Base-by-base conservation (phyloP, 495 filamentous ascomycete species). In the Penicillium alfredii region DNA sequence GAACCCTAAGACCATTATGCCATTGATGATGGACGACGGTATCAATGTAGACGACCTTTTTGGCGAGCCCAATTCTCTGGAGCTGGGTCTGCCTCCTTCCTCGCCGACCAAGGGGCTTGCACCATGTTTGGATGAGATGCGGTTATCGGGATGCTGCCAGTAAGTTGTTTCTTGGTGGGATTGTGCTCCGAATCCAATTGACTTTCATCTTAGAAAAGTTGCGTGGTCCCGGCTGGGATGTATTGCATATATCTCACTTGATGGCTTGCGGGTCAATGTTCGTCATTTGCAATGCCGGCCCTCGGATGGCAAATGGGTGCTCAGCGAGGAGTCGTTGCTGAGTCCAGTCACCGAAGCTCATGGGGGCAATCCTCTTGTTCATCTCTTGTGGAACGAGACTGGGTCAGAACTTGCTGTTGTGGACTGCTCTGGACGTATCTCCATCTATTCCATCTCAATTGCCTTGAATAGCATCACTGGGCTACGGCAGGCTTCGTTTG, bases 181-280 rank as follows among this genome's bases (percentile, higher is more conserved):
- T n/a, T n/a, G n/a, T 31, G 14, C 33, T 8, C 13, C 3, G 15
- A 1, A 6, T 25, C 8, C 23, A 12, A 9, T 27, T 8, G 17
- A 36, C 33, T 50, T 13, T 8, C 4, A 6, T 3, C 35, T 9
- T 48, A 94, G 88, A 47, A 81, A 75, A 43, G 74, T 96, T 35
- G 81, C 82, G 31, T 97, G 93, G 93, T 95, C 92, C 11, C 86
- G 81, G 38, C 68, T 79, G 52, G 92, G 92, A 37, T 87, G 80
- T 49, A 84, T 97, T 56, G 90, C 90, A 18, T 80, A 80, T 38
- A 82, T 97, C 47, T 74, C 80, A 14, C 59, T 73, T n/a, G 77
- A 85, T 56, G 81, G 82, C 14, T 70, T 70, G 14, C 69, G 67
- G 4, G 66, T 96, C 19, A 76, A 80, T 41, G 64, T 93, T 8